Evolutionary conservation across 257 asterid species (phyloP), one percentile per base, ranked within the genome.

Genomic region (Solanum appendiculatum): DNA sequence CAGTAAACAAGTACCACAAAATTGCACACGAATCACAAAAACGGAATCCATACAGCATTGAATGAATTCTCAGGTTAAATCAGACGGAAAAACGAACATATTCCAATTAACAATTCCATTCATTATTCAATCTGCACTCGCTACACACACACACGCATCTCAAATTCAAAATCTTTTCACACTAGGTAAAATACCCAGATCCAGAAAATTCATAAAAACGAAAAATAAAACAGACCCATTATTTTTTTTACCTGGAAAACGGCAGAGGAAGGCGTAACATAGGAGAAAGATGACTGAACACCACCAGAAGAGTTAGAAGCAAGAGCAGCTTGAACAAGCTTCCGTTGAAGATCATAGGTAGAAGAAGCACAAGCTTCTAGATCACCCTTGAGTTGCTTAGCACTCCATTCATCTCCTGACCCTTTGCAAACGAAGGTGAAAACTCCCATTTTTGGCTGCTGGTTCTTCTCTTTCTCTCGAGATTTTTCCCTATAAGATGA

Each of bases 271-370:
- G 96, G 95, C 39, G 94, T 89, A 82, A 94, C 93, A 40, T 34
- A 93, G 85, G 98, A 93, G 91, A 95, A 95, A 12, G 98, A 94
- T 8, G 97, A 95, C 85, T 94, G 97, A 56, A 94, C 97, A 58
- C 91, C 98, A 66, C 97, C 97, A 83, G 96, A 90, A 27, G 94
- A 89, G 86, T 95, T 97, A 64, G 91, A 27, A 16, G 98, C 89
- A 40, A 92, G 90, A 58, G 98, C 95, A 56, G 91, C 95, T 36
- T 93, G 93, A 56, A 95, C 98, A 60, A 95, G 98, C 90, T 95
- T 93, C 74, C 98, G 94, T 92, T 94, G 98, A 29, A 95, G 94
- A 0, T 86, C 90, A 87, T 88, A 95, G 58, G 95, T 90, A 85
- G 66, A 84, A 78, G 36, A 89, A 20, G 97, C 93, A 11, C 94